Base-by-base conservation (phyloP, 139 green algal species). In the Chlamydomonas asymmetrica region DNA sequence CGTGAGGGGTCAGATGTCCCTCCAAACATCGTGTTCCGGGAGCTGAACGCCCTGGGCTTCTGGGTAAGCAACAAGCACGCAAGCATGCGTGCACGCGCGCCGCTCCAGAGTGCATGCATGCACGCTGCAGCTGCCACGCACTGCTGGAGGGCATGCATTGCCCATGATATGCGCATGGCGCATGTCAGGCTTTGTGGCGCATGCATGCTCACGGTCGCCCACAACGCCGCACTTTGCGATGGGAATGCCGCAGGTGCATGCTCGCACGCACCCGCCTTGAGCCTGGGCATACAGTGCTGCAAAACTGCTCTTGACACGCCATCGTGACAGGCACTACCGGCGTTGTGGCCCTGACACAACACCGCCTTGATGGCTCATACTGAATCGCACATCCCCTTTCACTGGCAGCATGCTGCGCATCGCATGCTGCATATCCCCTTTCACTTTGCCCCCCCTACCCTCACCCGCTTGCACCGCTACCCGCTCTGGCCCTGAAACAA, bases 11-110 rank as follows among this genome's bases (percentile, higher is more conserved):
- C 49, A 0, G 69, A 82, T 1, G 67, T 65, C 23, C 78, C 71
- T 9, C 85, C 88, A 6, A 9, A 62, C 7, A 75, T 94, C 1
- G n/a, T 40, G 3, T 91, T 94, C 54, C 63, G 85, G 1, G 84
- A 89, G 50, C 79, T 92, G 5, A 88, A 92, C 52, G 75, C 82
- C n/a, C 88, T 92, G 60, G 80, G 88, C 32, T 62, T 91, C 10
- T 92, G 88, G 89, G 84, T 93, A 37, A 63, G 82, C 32, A 0
- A 31, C 31, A 63, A 25, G 62, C 22, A 52, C 5, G 35, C 9
- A 8, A 16, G 25, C 4, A 31, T 9, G 35, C 10, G 52, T 35
- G 37, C 13, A 52, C 18, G 29, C 25, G 35, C 22, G n/a, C 32
- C 3, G 35, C 35, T 69, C 13, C 13, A 13, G 13, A 16, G 45